A percentile compares a stretch with the other conserved stretches of the same genome.
Evolutionary conservation across 1,284 basidiomycete genomes (phyloP).

Genomic region (Ceratobasidium sp.): DNA sequence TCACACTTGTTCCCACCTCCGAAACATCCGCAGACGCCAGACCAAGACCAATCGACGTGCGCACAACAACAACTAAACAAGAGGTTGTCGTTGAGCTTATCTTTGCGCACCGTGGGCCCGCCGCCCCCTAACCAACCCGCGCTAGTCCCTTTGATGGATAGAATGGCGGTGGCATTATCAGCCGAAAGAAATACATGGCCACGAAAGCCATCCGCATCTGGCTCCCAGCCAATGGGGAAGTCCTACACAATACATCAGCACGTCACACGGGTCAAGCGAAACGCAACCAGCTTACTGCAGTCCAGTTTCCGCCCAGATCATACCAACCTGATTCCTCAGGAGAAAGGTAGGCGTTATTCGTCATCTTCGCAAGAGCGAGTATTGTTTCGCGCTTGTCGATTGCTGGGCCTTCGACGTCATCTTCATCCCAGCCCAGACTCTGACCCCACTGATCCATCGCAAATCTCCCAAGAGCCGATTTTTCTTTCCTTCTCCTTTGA

Average conservation of each 20-base stretch:
- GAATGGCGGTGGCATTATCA: slow-evolving; percentile 82
- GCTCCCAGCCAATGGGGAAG: slow-evolving; percentile 90
- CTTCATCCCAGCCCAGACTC: slow-evolving; percentile 38
- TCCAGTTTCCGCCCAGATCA: slow-evolving; percentile 77
- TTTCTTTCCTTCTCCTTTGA: slow-evolving; percentile 51
- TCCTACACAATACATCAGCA: slow-evolving; percentile 56
- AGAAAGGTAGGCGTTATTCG: slow-evolving; percentile 85
- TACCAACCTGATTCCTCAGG: slow-evolving; percentile 78
- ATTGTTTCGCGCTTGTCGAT: slow-evolving; percentile 83
- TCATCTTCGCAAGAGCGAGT: slow-evolving; percentile 86
- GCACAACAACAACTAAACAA: slow-evolving; percentile 99
- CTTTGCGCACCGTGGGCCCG: slow-evolving; percentile 87
- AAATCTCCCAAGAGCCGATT: slow-evolving; percentile 31
- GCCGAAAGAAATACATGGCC: slow-evolving; percentile 87
- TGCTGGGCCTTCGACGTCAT: slow-evolving; percentile 65
- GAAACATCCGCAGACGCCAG: slow-evolving; percentile 91
- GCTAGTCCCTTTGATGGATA: slow-evolving; percentile 95
- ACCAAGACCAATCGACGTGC: slow-evolving; percentile 88
- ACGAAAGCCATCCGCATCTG: slow-evolving; percentile 78
- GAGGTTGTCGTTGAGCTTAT: slow-evolving; percentile 94
- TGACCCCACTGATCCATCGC: slow-evolving; percentile 25
- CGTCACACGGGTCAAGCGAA: neutral
- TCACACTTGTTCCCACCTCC: slow-evolving; percentile 72
- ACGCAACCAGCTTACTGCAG: slow-evolving; percentile 59
- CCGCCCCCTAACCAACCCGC: slow-evolving; percentile 63